Base-by-base conservation (phyloP, 345 rosid species). In the Melastoma malabathricum region DNA sequence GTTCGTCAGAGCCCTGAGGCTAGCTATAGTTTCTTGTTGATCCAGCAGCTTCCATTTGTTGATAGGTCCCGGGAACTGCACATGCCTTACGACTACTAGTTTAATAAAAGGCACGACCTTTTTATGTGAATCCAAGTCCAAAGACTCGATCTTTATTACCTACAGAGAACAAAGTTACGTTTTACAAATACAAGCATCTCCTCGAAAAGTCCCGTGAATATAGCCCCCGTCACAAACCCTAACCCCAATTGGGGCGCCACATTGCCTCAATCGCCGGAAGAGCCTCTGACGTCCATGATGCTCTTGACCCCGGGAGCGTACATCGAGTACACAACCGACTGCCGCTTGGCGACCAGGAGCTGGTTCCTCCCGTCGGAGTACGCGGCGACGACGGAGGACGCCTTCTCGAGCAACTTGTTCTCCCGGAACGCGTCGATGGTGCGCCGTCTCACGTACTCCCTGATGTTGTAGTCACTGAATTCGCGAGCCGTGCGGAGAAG, bases 391-490 rank as follows among this genome's bases (percentile, higher is more conserved):
- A 80, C 59, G 66, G 71, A 59, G 0, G 81, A 64, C 10, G 69
- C 59, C 22, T 90, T 84, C 4, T 79, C 56, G 43, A 86, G 74
- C 51, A 29, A 51, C 65, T 46, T 61, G 73, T 74, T 77, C 44
- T 48, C 45, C 27, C 83, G 89, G 66, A 87, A 92, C 15, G 72
- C 86, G 67, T 84, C 95, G 51, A 71, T 15, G 39, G 86, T 57
- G 46, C 95, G 86, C 22, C 93, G 86, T 70, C 74, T 90, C 6
- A 77, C 23, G 70, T 90, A 90, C 74, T 81, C 94, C 54, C 96
- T 68, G 38, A 82, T 55, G 80, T 89, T 82, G 71, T 85, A 89
- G 59, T 90, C 96, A 47, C 56, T 19, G 72, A 72, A 90, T 7
- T 67, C 75, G 46, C 87, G 79, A 13, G 85, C 92, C 2, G 74